Evolutionary conservation across 768 basidiomycete species (phyloP), one percentile per base, ranked within the genome.

Genomic region (Tylopilus rubrobrunneus): DNA sequence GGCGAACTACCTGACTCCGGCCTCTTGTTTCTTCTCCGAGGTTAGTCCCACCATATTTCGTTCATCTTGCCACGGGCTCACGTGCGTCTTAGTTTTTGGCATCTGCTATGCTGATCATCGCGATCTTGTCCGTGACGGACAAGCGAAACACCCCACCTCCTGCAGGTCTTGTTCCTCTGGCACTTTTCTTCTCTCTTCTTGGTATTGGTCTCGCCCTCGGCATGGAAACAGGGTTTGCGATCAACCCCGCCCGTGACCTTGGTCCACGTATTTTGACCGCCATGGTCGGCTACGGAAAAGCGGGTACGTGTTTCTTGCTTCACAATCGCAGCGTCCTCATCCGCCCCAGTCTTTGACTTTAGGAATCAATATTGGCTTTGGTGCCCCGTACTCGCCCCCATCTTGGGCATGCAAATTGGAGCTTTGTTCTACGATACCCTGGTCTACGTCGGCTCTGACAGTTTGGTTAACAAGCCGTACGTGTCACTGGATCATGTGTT

Each of bases 241-340:
- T 87, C 48, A 87, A 87, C 59, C 86, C 86, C 39, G 84, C 86
- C 31, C 82, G 87, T 61, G 86, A 88, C 69, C 70, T 88, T 28
- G 86, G 87, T 6, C 86, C 86, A 2, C 76, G 86, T 9, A 59
- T 88, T 33, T 66, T 87, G 63, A 86, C 84, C 1, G 77, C 85
- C 6, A 86, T 87, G 82, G 85, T 77, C 7, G 87, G 86, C n/a
- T 89, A 86, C 59, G 86, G 86, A 21, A 68, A 10, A 43, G 66
- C 55, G 36, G 67, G 62, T 73, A 75, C 39, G 81, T 77, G 17
- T 80, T 72, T 47, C 25, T 10, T 45, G 10, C 41, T 12, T 34
- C 23, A 19, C 21, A 33, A 29, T 14, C 6, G 37, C 17, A 28
- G 9, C 4, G 7, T 29, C 14, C 28, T 19, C 19, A 57, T 31